Percentiles rank a stretch among this genome's conserved stretches.
phyloP scores from a whole-genome alignment of 2,329 filamentous ascomycete species.

The Paecilomyces sp. region DNA sequence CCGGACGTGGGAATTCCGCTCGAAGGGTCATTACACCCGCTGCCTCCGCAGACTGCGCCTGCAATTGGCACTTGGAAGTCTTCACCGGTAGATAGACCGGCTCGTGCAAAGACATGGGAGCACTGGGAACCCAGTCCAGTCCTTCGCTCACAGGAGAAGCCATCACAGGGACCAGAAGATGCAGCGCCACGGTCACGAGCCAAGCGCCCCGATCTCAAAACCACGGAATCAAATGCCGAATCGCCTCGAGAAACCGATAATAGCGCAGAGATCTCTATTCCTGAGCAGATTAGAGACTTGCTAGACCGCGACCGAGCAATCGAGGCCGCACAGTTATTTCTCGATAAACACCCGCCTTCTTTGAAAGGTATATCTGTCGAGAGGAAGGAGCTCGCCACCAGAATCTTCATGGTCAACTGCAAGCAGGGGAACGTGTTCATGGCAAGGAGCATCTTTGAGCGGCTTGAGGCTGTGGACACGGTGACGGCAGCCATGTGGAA shows the following conservation, averaged over 20 bases:
- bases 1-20: background rate
- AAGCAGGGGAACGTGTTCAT: constrained; percentile 29
- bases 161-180: background rate
- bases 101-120: background rate
- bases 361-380: constrained; percentile 16
- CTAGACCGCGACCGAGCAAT: constrained; percentile 22
- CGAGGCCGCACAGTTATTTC: constrained; percentile 30
- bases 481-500: constrained; percentile 30
- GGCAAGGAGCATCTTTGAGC: constrained; percentile 29
- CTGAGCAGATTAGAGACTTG: constrained; percentile 16
- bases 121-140: background rate
- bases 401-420: constrained; percentile 29
- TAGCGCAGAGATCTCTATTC: background rate
- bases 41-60: background rate
- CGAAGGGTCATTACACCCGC: background rate
- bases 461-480: constrained; percentile 23
- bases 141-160: background rate
- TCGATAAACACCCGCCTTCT: constrained; percentile 16
- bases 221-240: background rate
- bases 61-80: background rate
- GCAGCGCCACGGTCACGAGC: background rate
- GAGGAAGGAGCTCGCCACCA: constrained; percentile 21
- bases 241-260: background rate
- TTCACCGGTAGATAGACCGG: background rate
- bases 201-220: background rate